phyloP scores from a whole-genome alignment of 106 monocot species.

The Dioscorea dumetorum region DNA sequence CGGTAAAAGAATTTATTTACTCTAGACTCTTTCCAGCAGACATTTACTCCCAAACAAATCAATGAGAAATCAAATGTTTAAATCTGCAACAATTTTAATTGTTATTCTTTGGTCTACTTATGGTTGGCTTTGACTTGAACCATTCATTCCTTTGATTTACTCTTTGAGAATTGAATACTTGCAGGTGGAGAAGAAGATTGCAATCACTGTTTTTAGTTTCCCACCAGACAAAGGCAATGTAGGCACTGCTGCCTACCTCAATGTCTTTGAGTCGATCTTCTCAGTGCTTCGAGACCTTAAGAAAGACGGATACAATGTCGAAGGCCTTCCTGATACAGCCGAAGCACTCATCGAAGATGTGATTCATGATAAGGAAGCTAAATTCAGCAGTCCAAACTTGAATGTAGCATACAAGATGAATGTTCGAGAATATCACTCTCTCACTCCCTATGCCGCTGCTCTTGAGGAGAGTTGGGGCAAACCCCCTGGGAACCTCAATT shows the following conservation, averaged over 20 bases:
- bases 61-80: too few species aligned
- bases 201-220: slow-evolving; percentile 85
- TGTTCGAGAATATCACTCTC: slow-evolving; percentile 74
- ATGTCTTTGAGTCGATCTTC: slow-evolving; percentile 68
- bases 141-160: too few species aligned
- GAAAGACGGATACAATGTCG: slow-evolving; percentile 55
- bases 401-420: slow-evolving; percentile 58
- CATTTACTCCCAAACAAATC: too few species aligned
- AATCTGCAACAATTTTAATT: too few species aligned
- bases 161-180: too few species aligned
- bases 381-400: slow-evolving; percentile 74
- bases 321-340: slow-evolving; percentile 58
- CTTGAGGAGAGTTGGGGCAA: slow-evolving; percentile 76
- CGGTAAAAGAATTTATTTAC: too few species aligned
- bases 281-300: slow-evolving; percentile 59
- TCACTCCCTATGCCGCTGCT: slow-evolving; percentile 48
- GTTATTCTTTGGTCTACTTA: too few species aligned
- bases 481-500: slow-evolving; percentile 71
- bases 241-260: slow-evolving; percentile 76
- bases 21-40: too few species aligned
- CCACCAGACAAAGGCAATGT: slow-evolving; percentile 91
- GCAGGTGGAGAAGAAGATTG: slow-evolving; percentile 68
- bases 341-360: slow-evolving; percentile 70
- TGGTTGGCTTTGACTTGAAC: too few species aligned
- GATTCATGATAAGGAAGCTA: slow-evolving; percentile 76